Conservation (phyloP, 2,329 filamentous ascomycete genomes). For the Aspergillus felis region DNA sequence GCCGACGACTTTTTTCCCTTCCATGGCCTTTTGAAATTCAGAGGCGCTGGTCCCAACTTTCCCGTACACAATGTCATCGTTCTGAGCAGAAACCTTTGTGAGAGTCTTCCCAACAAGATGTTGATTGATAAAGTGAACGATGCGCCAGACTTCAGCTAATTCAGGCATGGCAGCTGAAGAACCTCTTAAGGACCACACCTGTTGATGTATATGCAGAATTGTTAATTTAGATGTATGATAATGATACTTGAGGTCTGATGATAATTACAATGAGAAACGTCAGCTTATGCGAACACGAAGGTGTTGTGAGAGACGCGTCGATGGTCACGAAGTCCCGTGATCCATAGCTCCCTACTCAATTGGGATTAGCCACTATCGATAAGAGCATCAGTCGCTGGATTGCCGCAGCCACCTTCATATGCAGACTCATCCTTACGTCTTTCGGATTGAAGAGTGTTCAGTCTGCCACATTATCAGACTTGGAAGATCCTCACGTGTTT, state of each 20-base stretch:
- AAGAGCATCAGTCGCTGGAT: neutral
- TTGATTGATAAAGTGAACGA: conserved; percentile 79
- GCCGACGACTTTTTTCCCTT: conserved; percentile 66
- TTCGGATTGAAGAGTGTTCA: neutral
- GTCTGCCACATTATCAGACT: neutral
- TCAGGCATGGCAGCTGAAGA: conserved; percentile 41
- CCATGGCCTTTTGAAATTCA: conserved; percentile 69
- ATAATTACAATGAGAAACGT: neutral
- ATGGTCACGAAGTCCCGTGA: conserved; percentile 27
- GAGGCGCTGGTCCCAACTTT: conserved; percentile 78
- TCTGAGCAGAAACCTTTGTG: conserved; percentile 62
- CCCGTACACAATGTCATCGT: conserved; percentile 83
- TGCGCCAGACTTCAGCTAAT: conserved; percentile 66
- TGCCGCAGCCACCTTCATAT: neutral
- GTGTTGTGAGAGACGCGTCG: conserved; percentile 13
- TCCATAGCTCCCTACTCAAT: neutral
- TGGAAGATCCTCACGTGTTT: neutral
- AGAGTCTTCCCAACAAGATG: conserved; percentile 83
- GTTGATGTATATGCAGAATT: conserved; percentile 1
- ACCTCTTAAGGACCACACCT: neutral
- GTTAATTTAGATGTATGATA: neutral
- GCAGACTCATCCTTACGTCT: neutral
- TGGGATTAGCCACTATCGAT: neutral
- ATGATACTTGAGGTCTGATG: neutral
- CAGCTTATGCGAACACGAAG: neutral